A percentile compares a stretch with the other conserved stretches of the same genome.
phyloP scores from a whole-genome alignment of 805 yeast genomes.

The Scheffersomyces stipitis region DNA sequence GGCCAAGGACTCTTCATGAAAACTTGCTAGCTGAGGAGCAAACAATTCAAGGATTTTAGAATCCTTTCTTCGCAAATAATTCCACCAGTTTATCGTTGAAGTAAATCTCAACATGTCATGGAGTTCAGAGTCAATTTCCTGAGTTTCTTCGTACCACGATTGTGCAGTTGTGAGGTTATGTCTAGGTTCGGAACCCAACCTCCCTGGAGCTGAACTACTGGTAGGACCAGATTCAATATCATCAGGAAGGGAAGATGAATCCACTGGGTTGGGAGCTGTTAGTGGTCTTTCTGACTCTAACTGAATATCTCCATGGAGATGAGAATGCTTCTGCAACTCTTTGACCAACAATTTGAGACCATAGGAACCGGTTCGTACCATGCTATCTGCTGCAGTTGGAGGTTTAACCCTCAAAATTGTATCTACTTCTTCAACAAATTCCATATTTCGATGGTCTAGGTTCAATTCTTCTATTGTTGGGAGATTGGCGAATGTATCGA shows the following conservation, averaged over 20 bases:
- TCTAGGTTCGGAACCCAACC: background rate
- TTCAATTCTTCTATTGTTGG: slow-evolving; percentile 30
- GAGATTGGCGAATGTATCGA: slow-evolving; percentile 18
- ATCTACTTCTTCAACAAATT: slow-evolving; percentile 7
- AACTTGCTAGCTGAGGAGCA: slow-evolving; percentile 16
- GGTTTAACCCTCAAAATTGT: background rate
- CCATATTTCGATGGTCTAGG: background rate
- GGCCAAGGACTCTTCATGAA: slow-evolving; percentile 6
- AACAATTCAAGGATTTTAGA: slow-evolving; percentile 6
- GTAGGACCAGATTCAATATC: background rate
- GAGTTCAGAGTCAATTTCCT: background rate
- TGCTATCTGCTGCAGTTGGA: slow-evolving; percentile 1
- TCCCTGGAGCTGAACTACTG: too few relatives aligned
- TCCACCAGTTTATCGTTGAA: background rate
- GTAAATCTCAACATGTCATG: background rate
- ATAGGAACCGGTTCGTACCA: slow-evolving; percentile 24
- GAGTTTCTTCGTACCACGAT: background rate
- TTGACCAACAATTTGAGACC: slow-evolving; percentile 32
- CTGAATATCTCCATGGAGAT: slow-evolving; percentile 8
- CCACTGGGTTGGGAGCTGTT: slow-evolving; percentile 10
- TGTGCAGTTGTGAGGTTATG: background rate
- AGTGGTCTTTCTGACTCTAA: slow-evolving; percentile 11
- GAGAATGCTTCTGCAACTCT: slow-evolving; percentile 31
- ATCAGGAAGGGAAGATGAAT: background rate
- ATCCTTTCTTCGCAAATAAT: background rate